Percentiles rank a stretch among this genome's conserved stretches.
phyloP scores from a whole-genome alignment of 2,329 filamentous ascomycete genomes.

The Trichophyton simii region DNA sequence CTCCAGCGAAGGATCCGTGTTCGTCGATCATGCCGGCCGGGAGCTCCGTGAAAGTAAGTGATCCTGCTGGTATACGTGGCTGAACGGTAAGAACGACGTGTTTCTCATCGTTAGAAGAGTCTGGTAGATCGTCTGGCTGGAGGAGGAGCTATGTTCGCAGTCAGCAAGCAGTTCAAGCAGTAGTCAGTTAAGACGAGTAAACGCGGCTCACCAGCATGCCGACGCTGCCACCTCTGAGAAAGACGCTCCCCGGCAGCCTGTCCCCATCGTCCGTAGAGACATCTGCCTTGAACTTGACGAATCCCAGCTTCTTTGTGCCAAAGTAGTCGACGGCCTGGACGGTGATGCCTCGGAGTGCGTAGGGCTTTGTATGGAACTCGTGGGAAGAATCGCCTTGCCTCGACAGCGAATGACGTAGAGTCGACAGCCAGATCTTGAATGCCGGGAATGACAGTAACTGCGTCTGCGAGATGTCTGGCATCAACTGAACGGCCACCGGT shows the following conservation, averaged over 20 bases:
- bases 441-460: conserved; percentile 40
- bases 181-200: not conserved
- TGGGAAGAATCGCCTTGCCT: conserved; percentile 36
- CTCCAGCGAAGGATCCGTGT: conserved; percentile 40
- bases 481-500: conserved; percentile 31
- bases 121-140: conserved; percentile 38
- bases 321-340: conserved; percentile 46
- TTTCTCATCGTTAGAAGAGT: conserved; percentile 22
- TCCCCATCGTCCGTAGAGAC: conserved; percentile 42
- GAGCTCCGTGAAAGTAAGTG: conserved; percentile 43
- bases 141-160: conserved; percentile 36
- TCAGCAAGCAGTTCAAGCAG: not conserved
- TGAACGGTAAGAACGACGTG: conserved; percentile 45
- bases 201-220: conserved; percentile 39
- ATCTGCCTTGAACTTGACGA: conserved; percentile 43
- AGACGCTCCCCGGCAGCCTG: conserved; percentile 44
- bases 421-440: conserved; percentile 43
- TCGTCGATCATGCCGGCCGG: conserved; percentile 51
- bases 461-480: conserved; percentile 31
- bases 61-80: conserved; percentile 45
- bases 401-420: conserved; percentile 37
- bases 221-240: conserved; percentile 47
- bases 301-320: conserved; percentile 38
- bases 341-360: conserved; percentile 40
- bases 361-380: conserved; percentile 41